Conservation (phyloP, 768 basidiomycete species). For the Podaxis rugospora region DNA sequence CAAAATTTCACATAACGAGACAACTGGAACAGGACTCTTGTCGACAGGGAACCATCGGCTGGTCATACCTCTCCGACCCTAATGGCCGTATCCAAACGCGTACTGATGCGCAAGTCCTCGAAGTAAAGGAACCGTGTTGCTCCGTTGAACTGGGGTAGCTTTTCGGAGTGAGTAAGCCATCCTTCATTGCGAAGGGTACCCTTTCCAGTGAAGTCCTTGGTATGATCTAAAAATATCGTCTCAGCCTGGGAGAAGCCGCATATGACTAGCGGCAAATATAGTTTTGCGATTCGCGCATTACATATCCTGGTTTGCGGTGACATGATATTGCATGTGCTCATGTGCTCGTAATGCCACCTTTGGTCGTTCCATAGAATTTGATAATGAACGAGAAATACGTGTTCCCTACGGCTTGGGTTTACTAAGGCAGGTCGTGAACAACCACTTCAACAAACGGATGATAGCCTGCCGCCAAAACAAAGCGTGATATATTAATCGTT, state of each 20-base stretch:
- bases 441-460: not conserved
- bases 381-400: not conserved
- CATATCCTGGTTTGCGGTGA: not conserved
- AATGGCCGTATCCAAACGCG: not conserved
- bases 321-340: not conserved
- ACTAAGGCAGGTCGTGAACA: not conserved
- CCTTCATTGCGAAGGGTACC: not conserved
- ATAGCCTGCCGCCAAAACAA: not conserved
- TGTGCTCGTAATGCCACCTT: not conserved
- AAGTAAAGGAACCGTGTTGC: not conserved
- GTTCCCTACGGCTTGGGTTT: no score
- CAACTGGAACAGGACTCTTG: not conserved
- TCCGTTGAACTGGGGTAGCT: not conserved
- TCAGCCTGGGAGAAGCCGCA: not conserved
- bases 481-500: not conserved
- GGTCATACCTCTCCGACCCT: not conserved
- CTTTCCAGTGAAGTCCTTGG: not conserved
- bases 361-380: not conserved
- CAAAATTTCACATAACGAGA: conserved; percentile 9
- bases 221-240: not conserved
- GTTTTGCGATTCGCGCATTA: not conserved
- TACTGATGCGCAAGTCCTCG: not conserved
- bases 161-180: not conserved
- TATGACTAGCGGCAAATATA: not conserved
- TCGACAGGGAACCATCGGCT: not conserved